phyloP scores from a whole-genome alignment of 2,329 filamentous ascomycete species.

The Venturia effusa region DNA sequence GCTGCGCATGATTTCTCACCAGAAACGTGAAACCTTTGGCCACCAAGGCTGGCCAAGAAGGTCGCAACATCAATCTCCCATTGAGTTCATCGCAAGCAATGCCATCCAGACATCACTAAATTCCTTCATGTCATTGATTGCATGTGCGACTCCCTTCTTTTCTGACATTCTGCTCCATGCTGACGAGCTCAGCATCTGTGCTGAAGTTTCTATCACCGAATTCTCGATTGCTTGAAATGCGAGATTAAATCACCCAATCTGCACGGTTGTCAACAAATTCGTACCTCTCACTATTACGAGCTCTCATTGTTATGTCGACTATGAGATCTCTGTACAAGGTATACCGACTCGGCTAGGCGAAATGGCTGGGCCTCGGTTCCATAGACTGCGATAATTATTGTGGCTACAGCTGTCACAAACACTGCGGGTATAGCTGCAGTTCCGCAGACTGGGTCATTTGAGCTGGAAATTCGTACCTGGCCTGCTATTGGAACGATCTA shows the following conservation, averaged over 20 bases:
- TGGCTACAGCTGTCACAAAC: slow-evolving; percentile 1
- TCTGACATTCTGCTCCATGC: background rate
- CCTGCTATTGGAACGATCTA: background rate
- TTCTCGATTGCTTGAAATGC: slow-evolving; percentile 9
- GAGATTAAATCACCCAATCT: slow-evolving; percentile 5
- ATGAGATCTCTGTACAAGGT: background rate
- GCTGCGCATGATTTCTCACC: too few relatives aligned
- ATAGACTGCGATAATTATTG: slow-evolving; percentile 8
- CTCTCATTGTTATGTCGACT: background rate
- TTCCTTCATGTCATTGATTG: slow-evolving; percentile 1
- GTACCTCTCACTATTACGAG: background rate
- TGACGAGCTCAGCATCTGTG: background rate
- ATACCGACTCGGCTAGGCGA: slow-evolving; percentile 6
- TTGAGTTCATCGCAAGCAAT: slow-evolving; percentile 1
- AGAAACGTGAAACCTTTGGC: too few relatives aligned
- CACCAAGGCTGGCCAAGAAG: too few relatives aligned
- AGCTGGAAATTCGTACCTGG: slow-evolving; percentile 2
- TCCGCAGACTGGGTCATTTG: slow-evolving; percentile 6
- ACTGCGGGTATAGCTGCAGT: slow-evolving; percentile 4
- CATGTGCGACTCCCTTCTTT: background rate
- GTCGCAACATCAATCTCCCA: background rate
- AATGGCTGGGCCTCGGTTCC: slow-evolving; percentile 4
- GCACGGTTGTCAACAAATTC: background rate
- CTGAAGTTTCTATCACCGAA: background rate
- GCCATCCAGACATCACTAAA: background rate